A percentile compares a stretch with the other conserved stretches of the same genome.
Conservation (phyloP, 495 filamentous ascomycete genomes). For the Rusavskia elegans region DNA sequence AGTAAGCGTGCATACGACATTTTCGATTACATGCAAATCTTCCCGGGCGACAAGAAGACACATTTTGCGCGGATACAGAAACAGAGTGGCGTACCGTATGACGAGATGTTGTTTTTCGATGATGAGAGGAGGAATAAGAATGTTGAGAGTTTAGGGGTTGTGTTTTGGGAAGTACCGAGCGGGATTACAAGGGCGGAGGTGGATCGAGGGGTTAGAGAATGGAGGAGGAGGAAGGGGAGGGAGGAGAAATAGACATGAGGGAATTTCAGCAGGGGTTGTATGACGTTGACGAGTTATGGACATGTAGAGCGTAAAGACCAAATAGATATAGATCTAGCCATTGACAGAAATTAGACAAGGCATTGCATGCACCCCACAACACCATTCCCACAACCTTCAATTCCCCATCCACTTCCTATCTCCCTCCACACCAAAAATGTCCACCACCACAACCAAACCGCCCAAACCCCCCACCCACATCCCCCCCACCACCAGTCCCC, state of each 20-base stretch:
- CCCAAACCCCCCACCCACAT: not conserved
- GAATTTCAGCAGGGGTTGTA: not conserved
- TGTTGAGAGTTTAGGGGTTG: slow-evolving; percentile 71
- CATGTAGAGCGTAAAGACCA: not conserved
- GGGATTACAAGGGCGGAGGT: slow-evolving; percentile 69
- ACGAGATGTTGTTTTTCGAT: slow-evolving; percentile 94
- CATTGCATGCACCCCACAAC: no score
- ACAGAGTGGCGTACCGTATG: slow-evolving; percentile 43
- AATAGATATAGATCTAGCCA: not conserved
- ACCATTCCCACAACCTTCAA: not conserved
- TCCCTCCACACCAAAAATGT: slow-evolving; percentile 7
- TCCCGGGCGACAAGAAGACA: slow-evolving; percentile 68
- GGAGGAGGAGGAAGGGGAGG: slow-evolving; percentile 57
- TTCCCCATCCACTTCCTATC: not conserved
- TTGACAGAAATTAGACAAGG: no score
- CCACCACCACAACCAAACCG: slow-evolving; percentile 1
- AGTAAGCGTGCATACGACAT: slow-evolving; percentile 47
- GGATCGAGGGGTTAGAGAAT: slow-evolving; percentile 63
- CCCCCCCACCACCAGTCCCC: slow-evolving; percentile 1
- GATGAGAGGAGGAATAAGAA: slow-evolving; percentile 79
- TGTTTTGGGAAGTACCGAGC: slow-evolving; percentile 64
- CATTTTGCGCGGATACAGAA: slow-evolving; percentile 65
- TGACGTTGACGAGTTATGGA: not conserved
- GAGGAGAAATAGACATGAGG: slow-evolving; percentile 2
- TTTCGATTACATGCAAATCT: slow-evolving; percentile 80